Conservation (phyloP, 2,329 filamentous ascomycete species). For the Pseudocercospora pini-densiflorae region DNA sequence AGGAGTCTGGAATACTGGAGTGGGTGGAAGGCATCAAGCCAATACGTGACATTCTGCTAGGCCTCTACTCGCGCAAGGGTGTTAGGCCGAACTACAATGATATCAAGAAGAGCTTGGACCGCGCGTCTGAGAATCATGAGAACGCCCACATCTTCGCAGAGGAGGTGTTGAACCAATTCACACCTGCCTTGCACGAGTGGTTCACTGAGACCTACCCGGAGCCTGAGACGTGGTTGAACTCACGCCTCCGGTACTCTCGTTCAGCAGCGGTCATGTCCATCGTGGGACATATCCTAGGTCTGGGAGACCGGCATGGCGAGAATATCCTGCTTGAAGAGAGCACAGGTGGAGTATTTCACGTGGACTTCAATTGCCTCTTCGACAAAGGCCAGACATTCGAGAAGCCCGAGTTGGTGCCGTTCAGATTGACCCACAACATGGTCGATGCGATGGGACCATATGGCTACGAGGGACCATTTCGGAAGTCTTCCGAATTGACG, state of each 20-base stretch:
- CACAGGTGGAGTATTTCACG: constrained; percentile 92
- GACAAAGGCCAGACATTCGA: constrained; percentile 96
- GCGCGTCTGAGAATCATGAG: constrained; percentile 65
- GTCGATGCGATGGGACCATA: constrained; percentile 95
- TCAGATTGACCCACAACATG: constrained; percentile 98
- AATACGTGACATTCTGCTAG: constrained; percentile 85
- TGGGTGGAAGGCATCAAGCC: constrained; percentile 98
- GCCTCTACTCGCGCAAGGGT: constrained; percentile 75
- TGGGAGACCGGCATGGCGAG: constrained; percentile 95
- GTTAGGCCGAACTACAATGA: constrained; percentile 69
- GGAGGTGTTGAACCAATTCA: constrained; percentile 68
- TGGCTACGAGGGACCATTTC: constrained; percentile 88
- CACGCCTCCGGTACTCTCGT: constrained; percentile 85
- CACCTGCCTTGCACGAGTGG: constrained; percentile 87
- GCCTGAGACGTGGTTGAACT: constrained; percentile 88
- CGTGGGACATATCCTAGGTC: constrained; percentile 88
- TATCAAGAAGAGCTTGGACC: constrained; percentile 64
- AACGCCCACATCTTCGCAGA: constrained; percentile 76
- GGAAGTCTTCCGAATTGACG: constrained; percentile 87
- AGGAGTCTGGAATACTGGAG: constrained; percentile 97
- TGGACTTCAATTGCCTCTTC: constrained; percentile 99
- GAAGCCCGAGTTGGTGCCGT: constrained; percentile 92
- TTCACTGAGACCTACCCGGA: constrained; percentile 95
- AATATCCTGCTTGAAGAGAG: constrained; percentile 95
- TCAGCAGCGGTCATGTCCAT: constrained; percentile 99